A percentile compares a stretch with the other conserved stretches of the same genome.
These are phyloP conservation scores for Physcomitrium patens DNA, from an alignment of 225 moss, liverwort and hornwort species.

Conservation along the genomic window DNA sequence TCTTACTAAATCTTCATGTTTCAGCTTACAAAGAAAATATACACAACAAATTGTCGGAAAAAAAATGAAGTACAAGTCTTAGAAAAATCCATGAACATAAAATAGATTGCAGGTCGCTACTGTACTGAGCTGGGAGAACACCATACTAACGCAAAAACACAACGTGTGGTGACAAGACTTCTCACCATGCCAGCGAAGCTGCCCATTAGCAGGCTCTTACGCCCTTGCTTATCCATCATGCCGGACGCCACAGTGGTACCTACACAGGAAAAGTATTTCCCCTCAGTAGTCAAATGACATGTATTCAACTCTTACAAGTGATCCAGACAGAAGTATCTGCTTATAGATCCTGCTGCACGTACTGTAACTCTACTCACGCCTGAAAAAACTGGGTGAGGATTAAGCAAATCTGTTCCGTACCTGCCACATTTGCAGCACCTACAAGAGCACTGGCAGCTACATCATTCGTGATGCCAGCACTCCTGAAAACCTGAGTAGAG, in stretches of 20 bases:
- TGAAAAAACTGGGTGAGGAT: neutral
- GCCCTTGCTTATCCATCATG: conserved; percentile 94
- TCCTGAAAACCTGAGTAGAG: conserved; percentile 86
- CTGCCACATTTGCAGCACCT: conserved; percentile 89
- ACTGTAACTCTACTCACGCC: neutral
- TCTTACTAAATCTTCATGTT: too few relatives aligned
- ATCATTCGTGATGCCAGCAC: conserved; percentile 92
- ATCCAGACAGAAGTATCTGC: neutral
- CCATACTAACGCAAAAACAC: neutral
- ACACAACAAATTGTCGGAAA: too few relatives aligned
- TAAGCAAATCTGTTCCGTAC: conserved; percentile 45
- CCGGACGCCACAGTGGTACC: conserved; percentile 85
- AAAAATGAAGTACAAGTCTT: too few relatives aligned
- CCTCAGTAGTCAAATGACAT: conserved; percentile 2
- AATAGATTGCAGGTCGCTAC: too few relatives aligned
- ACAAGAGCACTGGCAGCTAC: conserved; percentile 98
- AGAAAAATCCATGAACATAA: too few relatives aligned
- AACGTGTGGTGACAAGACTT: neutral
- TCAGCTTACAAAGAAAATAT: too few relatives aligned
- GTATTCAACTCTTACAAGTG: neutral
- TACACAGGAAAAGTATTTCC: conserved; percentile 28
- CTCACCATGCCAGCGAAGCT: conserved; percentile 93
- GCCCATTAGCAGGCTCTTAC: conserved; percentile 74
- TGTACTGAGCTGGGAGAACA: neutral
- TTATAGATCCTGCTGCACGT: neutral